A percentile compares a stretch with the other conserved stretches of the same genome.
phyloP scores from a whole-genome alignment of 306 rosid genomes.

The Geum urbanum region DNA sequence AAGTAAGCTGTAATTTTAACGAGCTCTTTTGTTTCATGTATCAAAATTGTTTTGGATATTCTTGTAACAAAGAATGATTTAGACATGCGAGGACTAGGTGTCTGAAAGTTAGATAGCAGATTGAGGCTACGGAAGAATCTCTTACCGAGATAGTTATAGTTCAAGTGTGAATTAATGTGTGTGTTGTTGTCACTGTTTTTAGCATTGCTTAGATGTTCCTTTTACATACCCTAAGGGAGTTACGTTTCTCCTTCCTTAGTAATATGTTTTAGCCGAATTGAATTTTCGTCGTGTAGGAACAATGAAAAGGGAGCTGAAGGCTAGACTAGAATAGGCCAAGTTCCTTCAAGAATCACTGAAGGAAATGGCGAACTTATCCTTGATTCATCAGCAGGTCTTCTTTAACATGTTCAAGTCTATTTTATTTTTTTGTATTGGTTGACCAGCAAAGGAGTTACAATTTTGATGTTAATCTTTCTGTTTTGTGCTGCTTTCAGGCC shows the following conservation, averaged over 20 bases:
- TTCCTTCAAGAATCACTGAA: conserved; percentile 92
- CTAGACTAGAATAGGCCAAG: conserved; percentile 92
- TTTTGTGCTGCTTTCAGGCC: conserved; percentile 55
- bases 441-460: background rate
- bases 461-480: conserved; percentile 7
- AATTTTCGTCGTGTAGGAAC: conserved; percentile 53
- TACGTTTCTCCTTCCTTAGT: background rate
- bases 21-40: too few relatives aligned
- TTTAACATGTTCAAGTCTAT: conserved; percentile 4
- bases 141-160: background rate
- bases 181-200: background rate
- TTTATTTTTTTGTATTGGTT: background rate
- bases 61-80: background rate
- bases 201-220: background rate
- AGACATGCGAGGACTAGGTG: background rate
- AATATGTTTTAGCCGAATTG: conserved; percentile 25
- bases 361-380: conserved; percentile 99
- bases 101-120: background rate
- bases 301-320: conserved; percentile 77
- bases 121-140: background rate
- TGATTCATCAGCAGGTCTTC: conserved; percentile 83
- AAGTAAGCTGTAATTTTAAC: too few relatives aligned
- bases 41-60: background rate
- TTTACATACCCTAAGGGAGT: background rate
- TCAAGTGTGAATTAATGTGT: background rate